Evolutionary conservation across 345 rosid genomes (phyloP).

Genomic region (Rhizophora mangle): DNA sequence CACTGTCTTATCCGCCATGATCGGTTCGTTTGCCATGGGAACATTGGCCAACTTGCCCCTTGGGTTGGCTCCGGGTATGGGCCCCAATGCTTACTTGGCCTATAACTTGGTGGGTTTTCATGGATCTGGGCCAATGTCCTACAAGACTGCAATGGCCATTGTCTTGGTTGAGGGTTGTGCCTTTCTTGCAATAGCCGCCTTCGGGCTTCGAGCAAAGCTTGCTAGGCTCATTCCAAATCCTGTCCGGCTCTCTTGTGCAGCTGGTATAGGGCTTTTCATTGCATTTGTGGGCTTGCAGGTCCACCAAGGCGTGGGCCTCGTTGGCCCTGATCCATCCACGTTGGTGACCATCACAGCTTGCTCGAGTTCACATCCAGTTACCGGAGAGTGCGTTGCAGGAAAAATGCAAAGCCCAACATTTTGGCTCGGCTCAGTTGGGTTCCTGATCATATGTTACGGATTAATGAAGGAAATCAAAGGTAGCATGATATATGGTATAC

Average conservation of each 20-base stretch:
- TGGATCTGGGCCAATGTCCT: slow-evolving; percentile 73
- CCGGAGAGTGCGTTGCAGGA: slow-evolving; percentile 63
- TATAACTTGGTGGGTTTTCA: slow-evolving; percentile 80
- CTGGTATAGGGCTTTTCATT: slow-evolving; percentile 79
- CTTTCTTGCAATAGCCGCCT: slow-evolving; percentile 51
- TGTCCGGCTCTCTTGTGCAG: slow-evolving; percentile 64
- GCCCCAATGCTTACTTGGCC: slow-evolving; percentile 73
- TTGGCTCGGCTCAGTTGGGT: slow-evolving; percentile 68
- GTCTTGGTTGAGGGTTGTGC: slow-evolving; percentile 64
- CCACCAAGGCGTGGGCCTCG: slow-evolving; percentile 76
- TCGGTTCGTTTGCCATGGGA: slow-evolving; percentile 82
- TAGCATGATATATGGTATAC: slow-evolving; percentile 77
- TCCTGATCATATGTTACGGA: slow-evolving; percentile 63
- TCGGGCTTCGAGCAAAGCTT: slow-evolving; percentile 63
- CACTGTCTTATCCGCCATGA: slow-evolving; percentile 70
- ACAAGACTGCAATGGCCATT: slow-evolving; percentile 66
- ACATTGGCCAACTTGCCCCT: slow-evolving; percentile 73
- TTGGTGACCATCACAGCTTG: slow-evolving; percentile 69
- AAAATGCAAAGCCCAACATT: slow-evolving; percentile 75
- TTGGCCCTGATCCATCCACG: slow-evolving; percentile 75
- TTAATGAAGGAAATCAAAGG: slow-evolving; percentile 70
- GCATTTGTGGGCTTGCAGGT: slow-evolving; percentile 80
- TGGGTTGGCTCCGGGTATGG: slow-evolving; percentile 90
- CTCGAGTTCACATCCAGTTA: slow-evolving; percentile 34
- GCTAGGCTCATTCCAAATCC: slow-evolving; percentile 70